A percentile compares a stretch with the other conserved stretches of the same genome.
These are phyloP conservation scores for Nigrospora osmanthi DNA, from an alignment of 2,329 filamentous ascomycete genomes.

Conservation along the genomic window DNA sequence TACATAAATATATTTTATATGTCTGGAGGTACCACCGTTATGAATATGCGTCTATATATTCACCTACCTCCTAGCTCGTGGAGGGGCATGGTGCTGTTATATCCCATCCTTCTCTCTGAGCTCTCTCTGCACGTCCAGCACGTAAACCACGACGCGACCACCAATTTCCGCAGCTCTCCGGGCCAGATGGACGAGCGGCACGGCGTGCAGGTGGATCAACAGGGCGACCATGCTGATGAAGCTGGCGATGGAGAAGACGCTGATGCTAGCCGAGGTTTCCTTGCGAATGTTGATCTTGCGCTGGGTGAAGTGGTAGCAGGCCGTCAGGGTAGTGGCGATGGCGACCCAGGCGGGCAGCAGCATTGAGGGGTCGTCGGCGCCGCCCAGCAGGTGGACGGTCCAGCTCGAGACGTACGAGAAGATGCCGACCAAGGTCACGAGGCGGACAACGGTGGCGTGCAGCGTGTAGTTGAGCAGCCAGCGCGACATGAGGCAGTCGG, in stretches of 20 bases:
- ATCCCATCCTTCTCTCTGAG: conserved; percentile 1
- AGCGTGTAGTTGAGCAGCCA: conserved; percentile 84
- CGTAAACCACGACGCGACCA: conserved; percentile 2
- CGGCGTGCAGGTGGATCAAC: conserved; percentile 57
- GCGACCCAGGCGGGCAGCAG: conserved; percentile 71
- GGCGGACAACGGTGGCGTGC: conserved; percentile 70
- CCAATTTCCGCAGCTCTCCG: conserved; percentile 3
- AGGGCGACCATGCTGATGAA: conserved; percentile 69
- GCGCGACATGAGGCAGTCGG: conserved; percentile 76
- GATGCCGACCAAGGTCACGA: conserved; percentile 65
- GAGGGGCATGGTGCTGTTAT: not conserved
- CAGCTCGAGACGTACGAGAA: conserved; percentile 70
- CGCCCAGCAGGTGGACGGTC: conserved; percentile 62
- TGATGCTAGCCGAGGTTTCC: conserved; percentile 70
- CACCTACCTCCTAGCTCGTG: no score
- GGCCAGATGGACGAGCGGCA: conserved; percentile 43
- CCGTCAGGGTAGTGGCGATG: conserved; percentile 66
- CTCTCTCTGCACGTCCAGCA: conserved; percentile 4
- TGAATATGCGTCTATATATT: no score
- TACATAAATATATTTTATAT: no score
- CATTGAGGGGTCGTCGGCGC: conserved; percentile 61
- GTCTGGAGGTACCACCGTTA: no score
- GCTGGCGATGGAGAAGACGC: conserved; percentile 68
- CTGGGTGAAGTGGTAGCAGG: conserved; percentile 69
- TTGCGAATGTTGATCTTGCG: conserved; percentile 73